Evolutionary conservation across 495 filamentous ascomycete species (phyloP).

Genomic region (Penicillium turbatum): DNA sequence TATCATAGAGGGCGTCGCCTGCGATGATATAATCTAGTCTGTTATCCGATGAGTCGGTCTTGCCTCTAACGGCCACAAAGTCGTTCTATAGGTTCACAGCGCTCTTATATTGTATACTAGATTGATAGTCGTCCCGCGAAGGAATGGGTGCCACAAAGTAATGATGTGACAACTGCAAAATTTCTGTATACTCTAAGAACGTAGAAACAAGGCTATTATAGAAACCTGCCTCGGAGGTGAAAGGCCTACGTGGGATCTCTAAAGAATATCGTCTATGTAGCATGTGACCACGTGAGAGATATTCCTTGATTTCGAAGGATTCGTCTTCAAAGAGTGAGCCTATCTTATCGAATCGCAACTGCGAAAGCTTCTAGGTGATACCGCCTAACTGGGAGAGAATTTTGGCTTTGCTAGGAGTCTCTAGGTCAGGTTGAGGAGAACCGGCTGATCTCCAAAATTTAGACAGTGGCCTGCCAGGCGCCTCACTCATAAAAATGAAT

Average conservation of each 20-base stretch:
- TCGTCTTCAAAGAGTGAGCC: constrained; percentile 25
- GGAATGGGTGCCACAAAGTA: constrained; percentile 24
- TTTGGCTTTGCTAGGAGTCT: constrained; percentile 14
- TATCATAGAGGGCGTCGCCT: constrained; percentile 25
- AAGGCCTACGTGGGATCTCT: constrained; percentile 20
- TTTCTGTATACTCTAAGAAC: constrained; percentile 17
- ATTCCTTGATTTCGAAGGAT: constrained; percentile 17
- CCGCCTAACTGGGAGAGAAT: constrained; percentile 18
- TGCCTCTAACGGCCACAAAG: constrained; percentile 27
- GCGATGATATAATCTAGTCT: constrained; percentile 31
- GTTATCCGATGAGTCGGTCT: constrained; percentile 25
- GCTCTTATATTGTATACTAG: constrained; percentile 4
- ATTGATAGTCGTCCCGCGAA: constrained; percentile 11
- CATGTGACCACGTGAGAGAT: constrained; percentile 25
- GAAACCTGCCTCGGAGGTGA: constrained; percentile 14
- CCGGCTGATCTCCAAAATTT: constrained; percentile 15
- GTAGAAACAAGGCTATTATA: constrained; percentile 21
- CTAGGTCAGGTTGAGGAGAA: constrained; percentile 12
- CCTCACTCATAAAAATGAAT: constrained; percentile 27
- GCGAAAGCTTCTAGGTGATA: constrained; percentile 24
- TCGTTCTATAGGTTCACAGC: constrained; percentile 24
- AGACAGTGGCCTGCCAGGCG: constrained; percentile 21
- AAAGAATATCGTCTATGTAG: constrained; percentile 18
- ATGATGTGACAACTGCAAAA: constrained; percentile 19
- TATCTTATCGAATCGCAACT: constrained; percentile 24